Evolutionary conservation across 495 filamentous ascomycete species (phyloP).

Genomic region (Chaetomium fimeti): DNA sequence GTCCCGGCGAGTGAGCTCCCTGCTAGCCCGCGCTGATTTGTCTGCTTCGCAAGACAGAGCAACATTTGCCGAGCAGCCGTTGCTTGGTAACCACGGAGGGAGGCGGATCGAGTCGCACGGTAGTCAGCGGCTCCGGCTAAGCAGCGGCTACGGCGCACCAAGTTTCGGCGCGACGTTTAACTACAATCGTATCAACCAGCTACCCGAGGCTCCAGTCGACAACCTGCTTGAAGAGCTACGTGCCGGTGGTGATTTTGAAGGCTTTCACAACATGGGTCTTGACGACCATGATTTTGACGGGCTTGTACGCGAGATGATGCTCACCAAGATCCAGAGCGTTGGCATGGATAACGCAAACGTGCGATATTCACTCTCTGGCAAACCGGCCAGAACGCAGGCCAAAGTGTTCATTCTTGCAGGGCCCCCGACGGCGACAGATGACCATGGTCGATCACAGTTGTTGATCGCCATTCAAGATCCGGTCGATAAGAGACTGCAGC

Average conservation of each 20-base stretch:
- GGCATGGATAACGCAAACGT: slow-evolving; percentile 61
- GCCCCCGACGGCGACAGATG: slow-evolving; percentile 53
- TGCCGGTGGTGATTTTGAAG: slow-evolving; percentile 59
- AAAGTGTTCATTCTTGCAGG: slow-evolving; percentile 66
- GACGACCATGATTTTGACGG: slow-evolving; percentile 67
- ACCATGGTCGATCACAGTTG: slow-evolving; percentile 50
- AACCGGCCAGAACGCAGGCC: slow-evolving; percentile 48
- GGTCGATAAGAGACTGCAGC: slow-evolving; percentile 63
- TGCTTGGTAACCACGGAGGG: slow-evolving; percentile 47
- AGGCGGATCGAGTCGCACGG: slow-evolving; percentile 71
- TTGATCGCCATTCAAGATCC: slow-evolving; percentile 68
- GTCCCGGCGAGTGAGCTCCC: slow-evolving; percentile 85
- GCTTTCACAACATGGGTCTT: slow-evolving; percentile 67
- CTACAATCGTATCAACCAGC: slow-evolving; percentile 45
- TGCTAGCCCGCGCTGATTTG: slow-evolving; percentile 86
- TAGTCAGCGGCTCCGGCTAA: slow-evolving; percentile 60
- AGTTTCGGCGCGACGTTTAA: slow-evolving; percentile 42
- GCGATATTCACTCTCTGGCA: slow-evolving; percentile 52
- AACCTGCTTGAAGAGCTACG: slow-evolving; percentile 68
- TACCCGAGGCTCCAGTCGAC: slow-evolving; percentile 67
- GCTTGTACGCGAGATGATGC: slow-evolving; percentile 68
- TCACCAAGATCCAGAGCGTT: slow-evolving; percentile 71
- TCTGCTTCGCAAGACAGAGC: slow-evolving; percentile 72
- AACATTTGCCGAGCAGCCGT: slow-evolving; percentile 68
- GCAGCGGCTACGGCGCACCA: slow-evolving; percentile 49